These are phyloP conservation scores for Fusarium sp. DNA, from an alignment of 2,329 filamentous ascomycete genomes.

Conservation along the genomic window DNA sequence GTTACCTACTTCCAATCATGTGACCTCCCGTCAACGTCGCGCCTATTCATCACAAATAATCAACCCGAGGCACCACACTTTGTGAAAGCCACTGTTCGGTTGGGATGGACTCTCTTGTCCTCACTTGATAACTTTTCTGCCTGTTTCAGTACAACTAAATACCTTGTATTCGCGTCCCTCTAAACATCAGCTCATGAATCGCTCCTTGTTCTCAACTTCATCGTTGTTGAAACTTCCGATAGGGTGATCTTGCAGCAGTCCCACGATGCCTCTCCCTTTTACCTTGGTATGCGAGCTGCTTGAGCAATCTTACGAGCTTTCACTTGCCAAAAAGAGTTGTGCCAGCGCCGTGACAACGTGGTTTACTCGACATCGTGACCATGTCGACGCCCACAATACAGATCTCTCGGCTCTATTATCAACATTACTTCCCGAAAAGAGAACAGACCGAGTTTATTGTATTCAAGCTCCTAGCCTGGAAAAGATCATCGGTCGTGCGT, in stretches of 20 bases:
- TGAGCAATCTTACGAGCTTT: slow-evolving; percentile 67
- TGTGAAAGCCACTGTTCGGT: slow-evolving; percentile 1
- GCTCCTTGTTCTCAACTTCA: slow-evolving; percentile 1
- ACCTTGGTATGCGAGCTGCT: slow-evolving; percentile 77
- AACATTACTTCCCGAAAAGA: slow-evolving; percentile 76
- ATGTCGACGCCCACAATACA: slow-evolving; percentile 65
- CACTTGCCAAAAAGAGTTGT: slow-evolving; percentile 46
- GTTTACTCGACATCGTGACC: slow-evolving; percentile 71
- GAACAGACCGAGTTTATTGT: slow-evolving; percentile 80
- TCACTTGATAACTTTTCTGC: slow-evolving; percentile 17
- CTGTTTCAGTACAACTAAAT: slow-evolving; percentile 4
- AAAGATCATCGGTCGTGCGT: slow-evolving; percentile 71
- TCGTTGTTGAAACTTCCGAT: neutral
- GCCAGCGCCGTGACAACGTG: slow-evolving; percentile 64
- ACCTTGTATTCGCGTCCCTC: neutral
- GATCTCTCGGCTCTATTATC: slow-evolving; percentile 74
- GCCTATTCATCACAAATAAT: slow-evolving; percentile 18
- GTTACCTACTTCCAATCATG: slow-evolving; percentile 34
- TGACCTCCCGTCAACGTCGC: slow-evolving; percentile 47
- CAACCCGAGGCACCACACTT: slow-evolving; percentile 10
- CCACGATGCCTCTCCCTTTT: slow-evolving; percentile 72
- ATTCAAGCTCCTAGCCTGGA: slow-evolving; percentile 70
- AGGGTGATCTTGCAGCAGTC: slow-evolving; percentile 13
- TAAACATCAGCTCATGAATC: neutral
- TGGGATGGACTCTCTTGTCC: slow-evolving; percentile 16